Evolutionary conservation across 73 alveolate species (phyloP).

Genomic region (Paramecium biaurelia): DNA sequence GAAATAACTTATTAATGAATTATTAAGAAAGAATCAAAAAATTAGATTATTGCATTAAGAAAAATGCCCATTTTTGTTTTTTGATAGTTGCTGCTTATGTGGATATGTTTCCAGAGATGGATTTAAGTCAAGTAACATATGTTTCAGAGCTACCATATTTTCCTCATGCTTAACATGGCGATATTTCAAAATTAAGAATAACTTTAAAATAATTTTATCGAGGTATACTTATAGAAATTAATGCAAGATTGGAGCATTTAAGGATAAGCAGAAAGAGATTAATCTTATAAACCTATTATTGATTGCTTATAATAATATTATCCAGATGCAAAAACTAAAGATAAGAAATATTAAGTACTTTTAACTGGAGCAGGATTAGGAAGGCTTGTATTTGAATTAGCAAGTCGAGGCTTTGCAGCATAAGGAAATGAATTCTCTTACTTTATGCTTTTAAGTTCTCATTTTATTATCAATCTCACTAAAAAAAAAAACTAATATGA

Average conservation of each 20-base stretch:
- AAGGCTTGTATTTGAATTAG: conserved; percentile 95
- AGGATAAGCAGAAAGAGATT: conserved; percentile 84
- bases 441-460: conserved; percentile 93
- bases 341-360: conserved; percentile 69
- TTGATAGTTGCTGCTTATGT: conserved; percentile 52
- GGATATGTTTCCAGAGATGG: conserved; percentile 37
- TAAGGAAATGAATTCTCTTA: conserved; percentile 98
- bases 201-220: conserved; percentile 89
- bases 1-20: neutral
- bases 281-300: conserved; percentile 74
- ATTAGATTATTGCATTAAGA: neutral
- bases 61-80: conserved; percentile 53
- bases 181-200: conserved; percentile 75
- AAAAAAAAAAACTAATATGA: conserved; percentile 73
- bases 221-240: neutral
- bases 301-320: conserved; percentile 70
- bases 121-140: conserved; percentile 36
- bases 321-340: conserved; percentile 41
- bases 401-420: conserved; percentile 89
- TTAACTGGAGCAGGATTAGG: conserved; percentile 99
- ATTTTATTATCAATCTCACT: conserved; percentile 84
- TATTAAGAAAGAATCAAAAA: conserved; percentile 36
- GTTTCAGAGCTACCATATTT: conserved; percentile 33
- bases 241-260: conserved; percentile 89
- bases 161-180: conserved; percentile 37